Conservation (phyloP, 306 rosid genomes). For the Oemleria cerasiformis region DNA sequence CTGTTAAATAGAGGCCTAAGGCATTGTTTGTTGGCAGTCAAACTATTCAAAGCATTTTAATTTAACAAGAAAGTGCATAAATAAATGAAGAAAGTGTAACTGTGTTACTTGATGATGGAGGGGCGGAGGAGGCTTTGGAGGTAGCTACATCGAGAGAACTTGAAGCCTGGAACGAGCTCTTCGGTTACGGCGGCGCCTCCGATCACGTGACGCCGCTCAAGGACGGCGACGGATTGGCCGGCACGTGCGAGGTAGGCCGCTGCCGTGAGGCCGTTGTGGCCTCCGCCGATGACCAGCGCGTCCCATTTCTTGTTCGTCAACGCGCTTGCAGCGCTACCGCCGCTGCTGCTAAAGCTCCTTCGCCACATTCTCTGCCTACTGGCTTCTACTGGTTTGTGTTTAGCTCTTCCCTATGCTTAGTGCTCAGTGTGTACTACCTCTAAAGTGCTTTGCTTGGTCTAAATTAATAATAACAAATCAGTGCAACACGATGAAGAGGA, state of each 20-base stretch:
- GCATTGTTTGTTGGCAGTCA: neutral
- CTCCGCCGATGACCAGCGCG: conserved; percentile 83
- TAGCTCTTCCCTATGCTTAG: neutral
- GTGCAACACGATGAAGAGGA: too few species aligned
- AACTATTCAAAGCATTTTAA: neutral
- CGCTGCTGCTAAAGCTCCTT: conserved; percentile 48
- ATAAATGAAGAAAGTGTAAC: neutral
- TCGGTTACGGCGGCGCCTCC: conserved; percentile 96
- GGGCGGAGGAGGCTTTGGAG: conserved; percentile 93
- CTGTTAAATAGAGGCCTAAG: conserved; percentile 21
- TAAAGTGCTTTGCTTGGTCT: neutral
- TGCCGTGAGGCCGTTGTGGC: conserved; percentile 90
- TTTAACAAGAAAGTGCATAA: neutral
- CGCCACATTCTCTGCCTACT: conserved; percentile 44
- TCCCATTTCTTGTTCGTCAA: conserved; percentile 79
- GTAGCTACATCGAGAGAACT: conserved; percentile 92
- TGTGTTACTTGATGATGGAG: conserved; percentile 51
- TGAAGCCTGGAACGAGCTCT: conserved; percentile 81
- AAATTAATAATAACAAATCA: too few species aligned
- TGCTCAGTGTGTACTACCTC: neutral
- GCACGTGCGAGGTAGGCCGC: conserved; percentile 92
- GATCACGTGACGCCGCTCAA: conserved; percentile 82
- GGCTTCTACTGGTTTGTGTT: neutral
- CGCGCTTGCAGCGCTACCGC: conserved; percentile 14
- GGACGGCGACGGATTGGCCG: conserved; percentile 89